Evolutionary conservation across 441 rosid species (phyloP), one percentile per base, ranked within the genome.

Genomic region (Jatropha multifida): DNA sequence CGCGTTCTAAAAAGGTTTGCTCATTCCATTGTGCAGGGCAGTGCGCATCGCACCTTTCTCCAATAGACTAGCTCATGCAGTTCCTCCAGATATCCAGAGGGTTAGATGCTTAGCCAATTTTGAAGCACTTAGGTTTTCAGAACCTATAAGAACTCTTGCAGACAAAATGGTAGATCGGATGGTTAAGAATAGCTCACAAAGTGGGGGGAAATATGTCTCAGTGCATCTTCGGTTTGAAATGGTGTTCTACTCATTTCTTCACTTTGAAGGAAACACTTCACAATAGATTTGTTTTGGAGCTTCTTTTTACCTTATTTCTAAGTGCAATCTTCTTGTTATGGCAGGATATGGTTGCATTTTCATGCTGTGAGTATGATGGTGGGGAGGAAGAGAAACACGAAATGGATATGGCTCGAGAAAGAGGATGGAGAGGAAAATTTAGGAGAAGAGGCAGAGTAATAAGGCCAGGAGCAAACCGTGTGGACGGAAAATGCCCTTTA

Each of bases 271-370:
- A 60, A 8, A 32, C 3, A 8, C 48, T 27, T 44, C 10, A 14
- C 68, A 17, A 1, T 44, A 1, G 1, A 49, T 63, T 72, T 15
- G 6, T 78, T 42, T 59, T 32, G 64, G 15, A 23, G n/a, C 26
- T 14, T 8, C 65, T 52, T 73, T 62, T 32, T 66, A 32, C 52
- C 9, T 71, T 44, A 71, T 71, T 66, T 69, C 67, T 63, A 49
- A 75, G 64, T 76, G 60, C 13, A 10, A 48, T 70, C 44, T 42
- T 18, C 4, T 66, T 71, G 65, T 60, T 54, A 76, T 69, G 56
- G 38, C 79, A 96, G 99, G 98, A 94, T 78, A 96, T 94, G 99
- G 97, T 96, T 41, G 99, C 98, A 74, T 94, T 96, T 83, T 94
- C 98, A 41, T 94, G 97, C 88, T 96, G 99, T 27, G 96, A 94